phyloP scores from a whole-genome alignment of 1,139 yeast genomes.

The Debaryomycetaceae sp. region DNA sequence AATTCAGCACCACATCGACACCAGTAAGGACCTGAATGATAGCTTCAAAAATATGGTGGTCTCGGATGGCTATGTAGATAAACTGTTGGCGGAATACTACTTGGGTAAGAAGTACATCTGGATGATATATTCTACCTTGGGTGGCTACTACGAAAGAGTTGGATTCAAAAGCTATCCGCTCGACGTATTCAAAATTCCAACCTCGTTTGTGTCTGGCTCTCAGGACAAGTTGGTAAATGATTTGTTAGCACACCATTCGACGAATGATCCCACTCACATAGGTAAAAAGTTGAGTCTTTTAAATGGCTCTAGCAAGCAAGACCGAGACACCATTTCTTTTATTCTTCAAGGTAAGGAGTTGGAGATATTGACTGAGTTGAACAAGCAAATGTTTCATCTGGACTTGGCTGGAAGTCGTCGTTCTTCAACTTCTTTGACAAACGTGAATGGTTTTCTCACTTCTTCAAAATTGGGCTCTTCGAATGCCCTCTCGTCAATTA shows the following conservation, averaged over 20 bases:
- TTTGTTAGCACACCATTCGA: slow-evolving; percentile 13
- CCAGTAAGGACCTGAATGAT: slow-evolving; percentile 19
- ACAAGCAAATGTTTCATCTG: slow-evolving; percentile 31
- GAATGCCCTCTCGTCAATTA: slow-evolving; percentile 20
- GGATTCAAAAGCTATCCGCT: slow-evolving; percentile 40
- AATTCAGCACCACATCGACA: slow-evolving; percentile 20
- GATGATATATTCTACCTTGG: slow-evolving; percentile 37
- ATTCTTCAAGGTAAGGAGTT: slow-evolving; percentile 36
- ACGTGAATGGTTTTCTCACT: slow-evolving; percentile 23
- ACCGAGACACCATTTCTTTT: slow-evolving; percentile 28
- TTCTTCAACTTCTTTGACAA: slow-evolving; percentile 36
- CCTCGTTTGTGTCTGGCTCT: slow-evolving; percentile 15
- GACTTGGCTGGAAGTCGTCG: slow-evolving; percentile 32
- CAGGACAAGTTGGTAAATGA: slow-evolving; percentile 19
- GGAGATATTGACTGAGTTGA: slow-evolving; percentile 36
- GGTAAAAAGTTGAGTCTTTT: slow-evolving; percentile 34
- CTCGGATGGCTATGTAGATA: slow-evolving; percentile 27
- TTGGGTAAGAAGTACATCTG: slow-evolving; percentile 37
- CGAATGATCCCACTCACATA: slow-evolving; percentile 4
- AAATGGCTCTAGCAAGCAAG: slow-evolving; percentile 21
- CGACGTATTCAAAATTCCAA: slow-evolving; percentile 34
- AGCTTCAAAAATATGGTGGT: slow-evolving; percentile 32
- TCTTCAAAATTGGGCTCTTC: slow-evolving; percentile 22
- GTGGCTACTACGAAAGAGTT: slow-evolving; percentile 29
- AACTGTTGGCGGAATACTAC: slow-evolving; percentile 30